Conservation (phyloP, 2,329 filamentous ascomycete genomes). For the Xylariaceae sp. region DNA sequence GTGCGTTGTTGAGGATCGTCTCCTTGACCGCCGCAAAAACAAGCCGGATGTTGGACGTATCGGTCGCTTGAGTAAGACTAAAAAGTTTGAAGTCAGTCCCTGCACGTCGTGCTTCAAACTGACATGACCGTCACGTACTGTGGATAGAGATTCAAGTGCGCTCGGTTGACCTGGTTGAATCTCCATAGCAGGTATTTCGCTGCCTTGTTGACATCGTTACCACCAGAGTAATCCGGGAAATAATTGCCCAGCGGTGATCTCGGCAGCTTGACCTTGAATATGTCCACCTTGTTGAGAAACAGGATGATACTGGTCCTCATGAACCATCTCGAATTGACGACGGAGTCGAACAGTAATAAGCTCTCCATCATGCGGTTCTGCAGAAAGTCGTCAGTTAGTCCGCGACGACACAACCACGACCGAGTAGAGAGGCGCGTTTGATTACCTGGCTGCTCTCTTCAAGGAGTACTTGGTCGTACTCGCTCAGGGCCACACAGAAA, state of each 20-base stretch:
- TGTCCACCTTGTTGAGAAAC: constrained; percentile 97
- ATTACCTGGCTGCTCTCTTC: constrained; percentile 93
- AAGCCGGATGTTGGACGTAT: constrained; percentile 95
- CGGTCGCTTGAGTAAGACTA: constrained; percentile 95
- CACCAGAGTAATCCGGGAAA: constrained; percentile 96
- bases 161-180: constrained; percentile 97
- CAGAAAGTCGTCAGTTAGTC: no score
- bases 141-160: constrained; percentile 92
- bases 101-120: neutral
- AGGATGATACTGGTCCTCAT: constrained; percentile 98
- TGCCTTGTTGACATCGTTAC: constrained; percentile 95
- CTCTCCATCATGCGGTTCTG: constrained; percentile 99
- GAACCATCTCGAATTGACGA: constrained; percentile 98
- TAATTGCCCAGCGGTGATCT: constrained; percentile 89
- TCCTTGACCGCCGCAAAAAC: constrained; percentile 99
- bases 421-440: neutral
- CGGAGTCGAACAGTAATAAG: constrained; percentile 90
- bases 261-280: constrained; percentile 91
- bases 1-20: constrained; percentile 94
- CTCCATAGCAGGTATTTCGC: constrained; percentile 97
- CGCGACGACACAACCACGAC: no score
- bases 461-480: constrained; percentile 94
- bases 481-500: constrained; percentile 95
- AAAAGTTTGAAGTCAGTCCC: constrained; percentile 18
- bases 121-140: constrained; percentile 61